Evolutionary conservation across 164 flowering plant genomes (phyloP).

Genomic region (Vitis labrusca): DNA sequence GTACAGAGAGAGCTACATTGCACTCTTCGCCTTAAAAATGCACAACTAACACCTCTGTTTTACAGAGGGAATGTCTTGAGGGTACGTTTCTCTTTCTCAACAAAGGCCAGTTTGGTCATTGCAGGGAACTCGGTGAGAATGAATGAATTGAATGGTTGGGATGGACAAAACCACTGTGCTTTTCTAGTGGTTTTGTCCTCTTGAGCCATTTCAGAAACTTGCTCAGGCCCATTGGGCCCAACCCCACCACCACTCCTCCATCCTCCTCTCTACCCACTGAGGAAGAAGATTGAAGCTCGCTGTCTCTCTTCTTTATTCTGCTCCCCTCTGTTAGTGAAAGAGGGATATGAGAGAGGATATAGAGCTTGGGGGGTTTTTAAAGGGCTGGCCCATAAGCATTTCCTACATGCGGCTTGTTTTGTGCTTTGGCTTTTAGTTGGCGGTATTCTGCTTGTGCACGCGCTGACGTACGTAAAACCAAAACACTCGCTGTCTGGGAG

Average conservation of each 20-base stretch:
- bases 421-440: conserved; percentile 1
- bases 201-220: conserved; percentile 2
- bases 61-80: not conserved
- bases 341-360: conserved; percentile 5
- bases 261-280: not conserved
- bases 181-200: conserved; percentile 12
- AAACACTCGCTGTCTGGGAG: not conserved
- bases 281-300: no score
- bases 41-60: conserved; percentile 9
- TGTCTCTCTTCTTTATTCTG: no score
- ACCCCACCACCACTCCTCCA: not conserved
- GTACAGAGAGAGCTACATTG: not conserved
- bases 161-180: not conserved
- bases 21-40: not conserved
- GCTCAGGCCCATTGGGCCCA: not conserved
- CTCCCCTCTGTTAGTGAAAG: not conserved
- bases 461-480: not conserved
- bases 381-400: conserved; percentile 3
- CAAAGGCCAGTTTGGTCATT: not conserved
- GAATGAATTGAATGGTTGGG: not conserved
- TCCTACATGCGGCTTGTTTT: conserved; percentile 5
- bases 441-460: not conserved
- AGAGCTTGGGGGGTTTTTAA: conserved; percentile 6
- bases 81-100: not conserved
- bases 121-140: conserved; percentile 4